phyloP scores from a whole-genome alignment of 176 grass and related monocot genomes.

The Zoysia japonica region DNA sequence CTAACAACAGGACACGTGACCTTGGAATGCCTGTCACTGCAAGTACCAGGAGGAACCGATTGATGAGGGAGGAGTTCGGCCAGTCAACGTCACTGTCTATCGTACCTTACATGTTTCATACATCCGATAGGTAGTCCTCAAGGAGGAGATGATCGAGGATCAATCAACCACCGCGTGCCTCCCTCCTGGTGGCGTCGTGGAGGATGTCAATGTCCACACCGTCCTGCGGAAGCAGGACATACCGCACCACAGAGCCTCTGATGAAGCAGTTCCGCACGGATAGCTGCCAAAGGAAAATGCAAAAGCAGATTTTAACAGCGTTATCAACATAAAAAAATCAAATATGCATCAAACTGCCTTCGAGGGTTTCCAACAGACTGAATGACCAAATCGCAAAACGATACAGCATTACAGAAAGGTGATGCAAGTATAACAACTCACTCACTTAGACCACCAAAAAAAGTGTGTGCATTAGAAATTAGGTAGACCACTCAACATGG shows the following conservation, averaged over 20 bases:
- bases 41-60: constrained; percentile 18
- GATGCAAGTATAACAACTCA: not conserved
- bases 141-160: not conserved
- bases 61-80: not conserved
- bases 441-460: not conserved
- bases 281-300: constrained; percentile 45
- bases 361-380: not conserved
- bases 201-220: constrained; percentile 94
- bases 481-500: not conserved
- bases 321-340: not conserved
- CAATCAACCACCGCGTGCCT: constrained; percentile 77
- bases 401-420: not conserved
- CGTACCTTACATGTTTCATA: constrained; percentile 28
- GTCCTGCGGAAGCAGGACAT: constrained; percentile 86
- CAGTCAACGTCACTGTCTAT: constrained; percentile 1
- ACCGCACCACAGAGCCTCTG: constrained; percentile 93
- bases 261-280: constrained; percentile 98
- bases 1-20: not conserved
- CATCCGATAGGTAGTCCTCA: constrained; percentile 21
- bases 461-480: not conserved
- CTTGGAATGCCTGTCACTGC: constrained; percentile 25
- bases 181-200: constrained; percentile 94
- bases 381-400: not conserved
- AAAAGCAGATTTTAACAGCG: not conserved
- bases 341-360: not conserved